Evolutionary conservation across 768 basidiomycete species (phyloP).

Genomic region (Agrocybe pediades): DNA sequence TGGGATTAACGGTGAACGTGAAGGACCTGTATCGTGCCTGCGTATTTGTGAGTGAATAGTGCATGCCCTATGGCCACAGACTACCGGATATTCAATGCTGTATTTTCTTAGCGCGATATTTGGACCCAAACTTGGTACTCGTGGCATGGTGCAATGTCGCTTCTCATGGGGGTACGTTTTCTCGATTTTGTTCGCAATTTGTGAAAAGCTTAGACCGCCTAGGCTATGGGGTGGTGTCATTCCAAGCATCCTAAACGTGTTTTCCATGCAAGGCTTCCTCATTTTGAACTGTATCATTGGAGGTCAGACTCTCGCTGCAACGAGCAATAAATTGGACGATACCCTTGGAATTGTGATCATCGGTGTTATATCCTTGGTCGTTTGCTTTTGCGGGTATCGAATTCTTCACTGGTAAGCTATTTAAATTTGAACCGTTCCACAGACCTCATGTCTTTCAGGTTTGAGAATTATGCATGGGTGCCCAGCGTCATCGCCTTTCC

Average conservation of each 20-base stretch:
- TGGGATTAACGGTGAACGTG: background rate
- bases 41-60: conserved; percentile 52
- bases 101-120: conserved; percentile 49
- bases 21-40: conserved; percentile 52
- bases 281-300: conserved; percentile 70
- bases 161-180: conserved; percentile 30
- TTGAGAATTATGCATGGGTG: conserved; percentile 67
- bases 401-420: conserved; percentile 57
- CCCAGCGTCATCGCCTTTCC: conserved; percentile 66
- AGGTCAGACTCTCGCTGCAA: conserved; percentile 64
- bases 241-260: conserved; percentile 56
- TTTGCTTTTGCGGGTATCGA: conserved; percentile 62
- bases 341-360: conserved; percentile 44
- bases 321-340: conserved; percentile 40
- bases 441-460: conserved; percentile 23
- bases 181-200: background rate
- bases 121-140: conserved; percentile 78
- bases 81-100: background rate
- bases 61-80: background rate
- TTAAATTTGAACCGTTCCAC: background rate
- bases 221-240: conserved; percentile 60
- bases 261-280: conserved; percentile 64
- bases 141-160: conserved; percentile 75
- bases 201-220: background rate
- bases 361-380: conserved; percentile 36